Evolutionary conservation across 2,329 filamentous ascomycete species (phyloP), one percentile per base, ranked within the genome.

Genomic region (Aspergillus fumigatiaffinis): DNA sequence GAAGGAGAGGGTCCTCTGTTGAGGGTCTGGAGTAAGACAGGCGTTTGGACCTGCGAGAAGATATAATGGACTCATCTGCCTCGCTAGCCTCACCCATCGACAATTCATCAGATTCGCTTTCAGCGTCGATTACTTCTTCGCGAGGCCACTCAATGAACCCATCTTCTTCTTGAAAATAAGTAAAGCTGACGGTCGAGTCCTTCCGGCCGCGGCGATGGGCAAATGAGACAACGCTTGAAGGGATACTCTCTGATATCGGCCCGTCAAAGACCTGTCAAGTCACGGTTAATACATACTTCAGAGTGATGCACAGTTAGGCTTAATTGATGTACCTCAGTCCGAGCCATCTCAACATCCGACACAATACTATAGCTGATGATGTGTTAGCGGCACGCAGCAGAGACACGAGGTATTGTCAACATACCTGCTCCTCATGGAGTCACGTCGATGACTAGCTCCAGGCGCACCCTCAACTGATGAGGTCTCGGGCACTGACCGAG

Each of bases 281-380:
- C 57, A 53, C 55, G 54, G 54, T 59, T 53, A 58, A 52, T 26
- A 41, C n/a, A 35, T 25, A 20, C 52, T 32, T 58, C 48, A 46
- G 51, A 51, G 53, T 51, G 51, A 41, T 25, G 44, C 52, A 53
- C 23, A 42, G 17, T 2, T 54, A 20, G 44, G 29, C 44, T 50
- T 9, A 41, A 14, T 32, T 25, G 46, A 67, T 76, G 53, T 70
- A 94, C 90, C 84, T 97, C 93, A 72, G 96, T 91, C 52, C 95
- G 91, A 21, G 94, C 93, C 94, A 99, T 97, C 73, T 97, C 93
- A n/a, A 97, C 92, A 74, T 96, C 91, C 64, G 91, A 91, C 66
- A 96, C 88, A 65, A 97, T 87, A 75, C 91, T 96, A 38, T 87
- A 75, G 64, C 79, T 82, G 62, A 5, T 53, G 8, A 28, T 46